A percentile compares a stretch with the other conserved stretches of the same genome.
These are phyloP conservation scores for Podaxis pistillaris DNA, from an alignment of 768 basidiomycete species.

Conservation along the genomic window DNA sequence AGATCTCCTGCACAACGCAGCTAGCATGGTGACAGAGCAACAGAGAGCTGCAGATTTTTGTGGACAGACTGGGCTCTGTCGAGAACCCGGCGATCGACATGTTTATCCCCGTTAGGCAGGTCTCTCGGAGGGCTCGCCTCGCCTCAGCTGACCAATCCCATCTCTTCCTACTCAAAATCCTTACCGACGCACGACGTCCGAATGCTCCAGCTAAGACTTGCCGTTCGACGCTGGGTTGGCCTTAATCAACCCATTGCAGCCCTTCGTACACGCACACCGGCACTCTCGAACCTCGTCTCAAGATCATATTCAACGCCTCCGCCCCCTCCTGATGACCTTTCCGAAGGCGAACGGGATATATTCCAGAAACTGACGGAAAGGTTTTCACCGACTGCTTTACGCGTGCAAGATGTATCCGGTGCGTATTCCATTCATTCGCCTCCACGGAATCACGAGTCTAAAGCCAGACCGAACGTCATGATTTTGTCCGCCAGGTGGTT, in stretches of 20 bases:
- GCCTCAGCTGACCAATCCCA: conserved; percentile 2
- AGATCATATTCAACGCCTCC: conserved; percentile 19
- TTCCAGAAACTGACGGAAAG: conserved; percentile 66
- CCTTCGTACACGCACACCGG: conserved; percentile 21
- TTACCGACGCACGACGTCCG: background rate
- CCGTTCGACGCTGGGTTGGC: background rate
- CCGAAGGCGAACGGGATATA: conserved; percentile 71
- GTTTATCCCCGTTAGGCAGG: conserved; percentile 2
- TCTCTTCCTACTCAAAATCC: background rate
- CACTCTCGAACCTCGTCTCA: background rate
- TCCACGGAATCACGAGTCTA: background rate
- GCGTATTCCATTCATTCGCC: conserved; percentile 18
- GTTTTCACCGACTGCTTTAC: conserved; percentile 78
- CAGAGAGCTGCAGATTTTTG: background rate
- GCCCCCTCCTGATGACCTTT: conserved; percentile 23
- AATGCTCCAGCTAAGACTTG: conserved; percentile 9
- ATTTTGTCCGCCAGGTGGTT: conserved; percentile 68
- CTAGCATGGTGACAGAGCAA: background rate
- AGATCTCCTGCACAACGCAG: conserved; percentile 7
- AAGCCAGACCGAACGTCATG: background rate
- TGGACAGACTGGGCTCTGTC: background rate
- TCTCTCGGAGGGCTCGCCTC: background rate
- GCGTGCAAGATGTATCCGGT: conserved; percentile 97
- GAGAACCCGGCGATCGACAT: background rate
- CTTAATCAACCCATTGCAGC: conserved; percentile 15